Evolutionary conservation across 2,329 filamentous ascomycete species (phyloP).

Genomic region (Phaeosphaeriaceae sp.): DNA sequence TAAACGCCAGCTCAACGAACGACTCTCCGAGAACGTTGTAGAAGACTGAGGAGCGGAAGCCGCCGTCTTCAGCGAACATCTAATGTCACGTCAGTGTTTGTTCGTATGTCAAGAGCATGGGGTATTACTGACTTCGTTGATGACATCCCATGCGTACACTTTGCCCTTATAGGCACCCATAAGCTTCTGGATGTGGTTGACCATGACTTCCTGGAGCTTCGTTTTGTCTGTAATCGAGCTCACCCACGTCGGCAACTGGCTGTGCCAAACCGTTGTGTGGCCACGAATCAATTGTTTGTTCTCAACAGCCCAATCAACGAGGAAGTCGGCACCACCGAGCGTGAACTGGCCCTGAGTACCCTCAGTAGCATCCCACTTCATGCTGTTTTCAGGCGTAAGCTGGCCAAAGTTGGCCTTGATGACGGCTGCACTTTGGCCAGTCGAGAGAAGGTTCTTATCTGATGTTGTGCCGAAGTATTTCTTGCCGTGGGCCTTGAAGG

Average conservation of each 20-base stretch:
- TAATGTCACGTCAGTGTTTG: too few relatives aligned
- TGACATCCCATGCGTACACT: constrained; percentile 60
- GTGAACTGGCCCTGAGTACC: constrained; percentile 59
- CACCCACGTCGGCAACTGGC: constrained; percentile 63
- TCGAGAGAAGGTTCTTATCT: constrained; percentile 61
- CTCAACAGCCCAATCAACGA: constrained; percentile 65
- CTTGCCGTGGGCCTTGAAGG: constrained; percentile 68
- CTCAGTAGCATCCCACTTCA: constrained; percentile 72
- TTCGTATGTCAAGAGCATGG: background rate
- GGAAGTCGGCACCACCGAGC: constrained; percentile 63
- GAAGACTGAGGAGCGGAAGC: constrained; percentile 68
- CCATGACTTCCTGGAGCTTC: constrained; percentile 62
- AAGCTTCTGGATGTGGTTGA: constrained; percentile 66
- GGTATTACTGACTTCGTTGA: constrained; percentile 45
- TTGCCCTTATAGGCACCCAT: constrained; percentile 69
- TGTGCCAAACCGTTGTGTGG: constrained; percentile 71
- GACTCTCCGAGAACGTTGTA: constrained; percentile 66
- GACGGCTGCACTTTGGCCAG: constrained; percentile 61
- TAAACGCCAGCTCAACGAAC: constrained; percentile 74
- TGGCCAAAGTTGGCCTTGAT: constrained; percentile 69
- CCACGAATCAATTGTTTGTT: constrained; percentile 68
- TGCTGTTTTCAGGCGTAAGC: constrained; percentile 71
- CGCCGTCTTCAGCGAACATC: constrained; percentile 57
- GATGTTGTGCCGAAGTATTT: constrained; percentile 68
- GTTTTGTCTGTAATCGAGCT: constrained; percentile 59